Evolutionary conservation across 768 basidiomycete species (phyloP).

Genomic region (Mycena capillaripes): DNA sequence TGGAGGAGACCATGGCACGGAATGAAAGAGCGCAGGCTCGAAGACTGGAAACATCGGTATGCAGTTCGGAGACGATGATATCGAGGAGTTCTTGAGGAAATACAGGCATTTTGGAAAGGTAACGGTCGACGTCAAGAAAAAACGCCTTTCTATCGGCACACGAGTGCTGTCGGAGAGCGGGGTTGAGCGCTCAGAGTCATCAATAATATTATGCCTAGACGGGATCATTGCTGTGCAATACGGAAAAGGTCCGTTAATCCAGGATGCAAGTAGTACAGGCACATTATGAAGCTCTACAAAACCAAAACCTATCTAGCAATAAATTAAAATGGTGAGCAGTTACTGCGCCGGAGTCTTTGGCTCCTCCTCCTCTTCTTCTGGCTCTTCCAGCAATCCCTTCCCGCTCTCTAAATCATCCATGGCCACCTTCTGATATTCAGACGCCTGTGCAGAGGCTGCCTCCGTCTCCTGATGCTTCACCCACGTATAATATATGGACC

Average conservation of each 20-base stretch:
- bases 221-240: too few relatives aligned
- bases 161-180: too few relatives aligned
- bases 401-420: conserved; percentile 67
- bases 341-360: not conserved
- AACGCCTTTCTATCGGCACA: too few relatives aligned
- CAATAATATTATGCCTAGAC: too few relatives aligned
- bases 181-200: too few relatives aligned
- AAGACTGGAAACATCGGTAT: not conserved
- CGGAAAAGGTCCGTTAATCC: too few relatives aligned
- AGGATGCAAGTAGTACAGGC: too few relatives aligned
- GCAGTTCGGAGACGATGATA: not conserved
- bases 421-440: conserved; percentile 59
- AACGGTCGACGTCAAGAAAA: too few relatives aligned
- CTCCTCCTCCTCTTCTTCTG: conserved; percentile 7
- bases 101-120: too few relatives aligned
- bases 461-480: conserved; percentile 68
- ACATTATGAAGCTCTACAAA: too few relatives aligned
- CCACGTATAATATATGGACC: conserved; percentile 79
- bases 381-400: conserved; percentile 9
- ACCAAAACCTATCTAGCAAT: too few relatives aligned
- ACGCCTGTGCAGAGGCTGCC: conserved; percentile 21
- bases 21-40: not conserved
- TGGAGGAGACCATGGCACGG: not conserved
- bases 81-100: not conserved
- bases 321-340: not conserved